Evolutionary conservation across 2,329 filamentous ascomycete species (phyloP), one percentile per base, ranked within the genome.

Genomic region (Pyricularia pennisetigena): DNA sequence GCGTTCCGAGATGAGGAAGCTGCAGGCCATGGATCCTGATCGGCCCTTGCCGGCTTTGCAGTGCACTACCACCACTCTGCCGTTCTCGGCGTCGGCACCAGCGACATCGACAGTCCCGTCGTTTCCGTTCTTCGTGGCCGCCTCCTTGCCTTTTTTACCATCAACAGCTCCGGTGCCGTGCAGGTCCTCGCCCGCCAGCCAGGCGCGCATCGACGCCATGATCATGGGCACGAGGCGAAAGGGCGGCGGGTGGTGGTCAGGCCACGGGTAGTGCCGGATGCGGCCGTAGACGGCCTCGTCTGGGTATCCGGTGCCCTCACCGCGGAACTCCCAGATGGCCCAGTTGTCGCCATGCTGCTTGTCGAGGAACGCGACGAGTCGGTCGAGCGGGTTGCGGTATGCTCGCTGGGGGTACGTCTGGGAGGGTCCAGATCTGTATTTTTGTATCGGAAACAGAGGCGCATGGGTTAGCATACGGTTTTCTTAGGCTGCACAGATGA

Each of bases 251-350:
- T 99, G 95, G 76, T 99, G 95, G 76, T 99, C 95, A 0, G 95
- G 95, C 88, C 92, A 99, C 0, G 95, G 95, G 75, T 94, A 98
- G 79, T 99, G 95, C 71, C 90, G 87, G 71, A 98, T 89, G 3
- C 94, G 86, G 41, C 87, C 85, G 76, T 97, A 93, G 0, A 99
- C 94, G 69, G 94, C 91, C 23, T 88, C 86, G 75, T 99, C 95
- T 0, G 93, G 93, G 74, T 99, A 99, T 1, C 95, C 95, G 0
- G 95, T 97, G 5, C 95, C 95, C 77, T 99, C 95, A 49, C 93
- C 95, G 64, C 95, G 89, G 74, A 99, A 99, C 79, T 99, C 95
- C 93, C 94, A 99, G 74, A 99, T 97, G 3, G 90, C 88, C 95
- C 95, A 99, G 71, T 95, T 82, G 29, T 88, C 80, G 30, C 86